Evolutionary conservation across 805 yeast species (phyloP).

Genomic region (Barnettozyma pratensis): DNA sequence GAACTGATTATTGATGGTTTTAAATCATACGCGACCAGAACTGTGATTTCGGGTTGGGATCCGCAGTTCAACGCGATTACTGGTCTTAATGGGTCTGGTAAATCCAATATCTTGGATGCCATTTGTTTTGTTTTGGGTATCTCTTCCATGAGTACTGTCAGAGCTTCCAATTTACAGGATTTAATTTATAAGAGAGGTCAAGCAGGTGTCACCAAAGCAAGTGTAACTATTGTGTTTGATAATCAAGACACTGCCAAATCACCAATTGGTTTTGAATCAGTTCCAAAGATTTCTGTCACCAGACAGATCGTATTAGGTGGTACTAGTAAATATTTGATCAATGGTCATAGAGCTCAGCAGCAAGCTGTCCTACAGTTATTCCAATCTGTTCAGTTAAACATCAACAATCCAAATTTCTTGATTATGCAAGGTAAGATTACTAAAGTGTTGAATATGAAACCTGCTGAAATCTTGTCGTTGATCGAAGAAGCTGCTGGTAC

Average conservation of each 20-base stretch:
- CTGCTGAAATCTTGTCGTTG: conserved; percentile 79
- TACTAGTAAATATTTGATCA: conserved; percentile 83
- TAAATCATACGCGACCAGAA: conserved; percentile 95
- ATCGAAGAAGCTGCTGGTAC: conserved; percentile 99
- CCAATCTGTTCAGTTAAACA: conserved; percentile 92
- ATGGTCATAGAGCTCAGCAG: conserved; percentile 96
- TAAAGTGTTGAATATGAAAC: conserved; percentile 94
- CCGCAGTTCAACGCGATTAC: conserved; percentile 96
- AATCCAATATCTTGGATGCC: conserved; percentile 93
- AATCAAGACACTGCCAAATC: conserved; percentile 69
- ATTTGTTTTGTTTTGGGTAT: conserved; percentile 98
- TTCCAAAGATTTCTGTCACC: conserved; percentile 79
- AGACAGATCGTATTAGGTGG: conserved; percentile 91
- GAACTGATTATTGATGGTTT: conserved; percentile 96
- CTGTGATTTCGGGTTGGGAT: conserved; percentile 95
- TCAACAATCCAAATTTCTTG: conserved; percentile 93
- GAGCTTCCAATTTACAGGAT: conserved; percentile 92
- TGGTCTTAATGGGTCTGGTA: conserved; percentile 96
- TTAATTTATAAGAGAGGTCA: conserved; percentile 95
- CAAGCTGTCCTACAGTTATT: conserved; percentile 85
- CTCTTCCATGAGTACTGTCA: conserved; percentile 87
- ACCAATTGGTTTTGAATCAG: conserved; percentile 83
- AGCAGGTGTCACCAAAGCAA: conserved; percentile 96
- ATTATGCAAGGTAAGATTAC: conserved; percentile 99
- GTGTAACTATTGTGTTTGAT: conserved; percentile 93